Evolutionary conservation across 148 eudicot genomes (phyloP), one percentile per base, ranked within the genome.

Genomic region (Persicaria tinctoria): DNA sequence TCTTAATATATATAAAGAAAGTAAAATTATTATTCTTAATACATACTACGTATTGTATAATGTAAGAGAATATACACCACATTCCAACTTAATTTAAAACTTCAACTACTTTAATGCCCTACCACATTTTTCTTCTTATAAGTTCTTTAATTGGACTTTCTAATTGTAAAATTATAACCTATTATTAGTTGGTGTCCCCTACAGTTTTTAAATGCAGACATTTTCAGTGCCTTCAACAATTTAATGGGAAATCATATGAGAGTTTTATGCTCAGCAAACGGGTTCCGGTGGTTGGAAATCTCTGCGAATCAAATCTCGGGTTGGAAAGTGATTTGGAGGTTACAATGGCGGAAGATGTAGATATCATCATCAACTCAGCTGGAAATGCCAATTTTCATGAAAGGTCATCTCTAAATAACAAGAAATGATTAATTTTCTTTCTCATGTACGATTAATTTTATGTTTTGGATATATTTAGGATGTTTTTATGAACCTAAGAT

Each of bases 301-400:
- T 88, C 20, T 92, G 94, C 76, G 97, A 92, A 78, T 76, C 87
- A 72, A 80, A 89, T 82, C 88, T 95, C 41, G 97, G 97, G 18
- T 51, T 92, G 69, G 91, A 90, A 41, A 85, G 85, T 63, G 80
- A 82, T 55, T 74, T 73, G 44, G 77, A 82, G 5, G 78, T 78
- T 63, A 79, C 74, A 79, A 87, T 95, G 53, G 76, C 79, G 10
- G 83, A 84, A 77, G 92, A 95, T 55, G 99, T 95, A 10, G 97
- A 95, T 73, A 70, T 95, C 38, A 84, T 95, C 71, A 88, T 95
- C 68, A 95, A 95, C 79, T 95, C 99, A 55, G 99, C 99, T 74
- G 99, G 97, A 47, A 95, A 89, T 82, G 92, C 99, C 66, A 90
- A 90, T 79, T 95, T 95, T 57, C 97, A 95, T 78, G 99, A 95